Base-by-base conservation (phyloP, 1,284 basidiomycete genomes). In the Ganoderma lucidum region DNA sequence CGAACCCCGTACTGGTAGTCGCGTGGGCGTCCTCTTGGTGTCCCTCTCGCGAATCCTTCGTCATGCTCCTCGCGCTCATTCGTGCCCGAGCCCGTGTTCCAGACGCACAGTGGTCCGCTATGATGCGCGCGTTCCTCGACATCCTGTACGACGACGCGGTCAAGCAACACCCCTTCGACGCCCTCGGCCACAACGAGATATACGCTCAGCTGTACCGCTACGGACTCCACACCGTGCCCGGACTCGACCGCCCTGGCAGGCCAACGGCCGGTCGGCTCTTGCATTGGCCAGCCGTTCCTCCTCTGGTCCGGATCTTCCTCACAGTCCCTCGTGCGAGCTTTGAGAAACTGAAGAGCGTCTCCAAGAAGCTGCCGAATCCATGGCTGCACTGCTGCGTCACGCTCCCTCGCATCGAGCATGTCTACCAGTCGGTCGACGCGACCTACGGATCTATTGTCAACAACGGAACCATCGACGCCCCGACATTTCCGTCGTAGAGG, bases 21-120 rank as follows among this genome's bases (percentile, higher is more conserved):
- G 30, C 51, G 10, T 74, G 9, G 1, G 62, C 6, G 72, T 51
- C 48, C 74, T 23, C 78, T 77, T 6, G 51, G 80, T 32, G 55
- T 62, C 60, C 39, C 28, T 62, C 39, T 10, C 60, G 60, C 12
- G 41, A 62, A n/a, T 42, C 23, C 51, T 86, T 88, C 64, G 85
- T 76, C 1, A 71, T 78, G 3, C 71, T 89, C 32, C 76, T 89
- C n/a, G 71, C 73, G 4, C 72, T 81, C n/a, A 76, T 85, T 61
- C 83, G 82, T 62, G 73, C 71, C 14, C 75, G 79, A 58, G 74
- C 83, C 2, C 68, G 75, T 8, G 75, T 78, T 10, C 64, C 76
- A 2, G 30, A 73, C 1, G 70, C 66, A 8, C 64, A 75, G 8
- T 83, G 82, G 82, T 60, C 37, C 19, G 69, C 69, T 3, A 75